Evolutionary conservation across 2,329 filamentous ascomycete genomes (phyloP), one percentile per base, ranked within the genome.

Genomic region (Pseudogymnoascus sp.): DNA sequence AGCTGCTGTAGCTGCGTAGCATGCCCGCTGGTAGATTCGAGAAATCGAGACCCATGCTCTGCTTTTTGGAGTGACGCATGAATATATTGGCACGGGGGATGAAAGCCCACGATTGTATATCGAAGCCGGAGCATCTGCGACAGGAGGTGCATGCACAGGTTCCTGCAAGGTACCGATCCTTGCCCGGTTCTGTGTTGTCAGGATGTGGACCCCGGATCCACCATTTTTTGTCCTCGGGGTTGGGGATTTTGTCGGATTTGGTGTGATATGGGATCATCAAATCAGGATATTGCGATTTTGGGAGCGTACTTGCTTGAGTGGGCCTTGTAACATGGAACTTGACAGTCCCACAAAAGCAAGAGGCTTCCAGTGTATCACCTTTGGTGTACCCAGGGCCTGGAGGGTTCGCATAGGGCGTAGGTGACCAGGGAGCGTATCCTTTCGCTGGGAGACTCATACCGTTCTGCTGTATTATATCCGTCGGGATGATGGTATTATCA

Each of bases 101-200:
- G 68, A 89, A 90, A 0, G 83, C 79, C 87, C 87, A 90, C 0
- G 81, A 75, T 66, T 87, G 81, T 55, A 89, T 80, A 62, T 88
- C 84, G 65, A 84, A 86, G 2, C 86, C 86, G 0, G 82, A 80
- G 0, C 75, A 73, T 3, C 85, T 74, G 5, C 86, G 82, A 70
- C 87, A 91, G 2, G 83, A 82, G 4, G 74, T 77, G 71, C 87
- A 90, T 1, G 79, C 77, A 68, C 86, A 89, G 6, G 81, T 78
- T 1, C 84, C 83, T 2, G 84, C 81, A 1, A 85, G 74, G 70
- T 85, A 89, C 4, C 44, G 44, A 17, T 51, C 6, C 4, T 21
- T 63, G 78, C 82, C 5, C 73, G 78, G 8, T 75, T 64, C 33
- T 68, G 67, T 55, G 21, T 21, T 21, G 21, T 21, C 21, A 21